Percentiles rank a stretch among this genome's conserved stretches.
These are phyloP conservation scores for Aspergillus affinis DNA, from an alignment of 495 filamentous ascomycete genomes.

Conservation along the genomic window DNA sequence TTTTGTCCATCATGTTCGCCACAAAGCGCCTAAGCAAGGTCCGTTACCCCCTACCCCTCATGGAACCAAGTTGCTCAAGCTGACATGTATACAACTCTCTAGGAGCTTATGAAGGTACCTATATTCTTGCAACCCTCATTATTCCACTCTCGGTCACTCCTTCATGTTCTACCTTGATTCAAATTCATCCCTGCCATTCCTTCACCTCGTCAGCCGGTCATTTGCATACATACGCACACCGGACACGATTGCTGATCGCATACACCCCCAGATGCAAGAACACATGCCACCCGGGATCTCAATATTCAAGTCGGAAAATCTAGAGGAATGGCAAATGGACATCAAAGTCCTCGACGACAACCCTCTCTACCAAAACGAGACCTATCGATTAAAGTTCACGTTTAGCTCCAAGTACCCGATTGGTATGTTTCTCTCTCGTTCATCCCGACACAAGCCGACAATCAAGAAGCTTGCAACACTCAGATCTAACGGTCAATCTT, in stretches of 20 bases:
- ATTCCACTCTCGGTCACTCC: background rate
- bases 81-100: conserved; percentile 7
- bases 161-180: background rate
- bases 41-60: conserved; percentile 3
- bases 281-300: conserved; percentile 67
- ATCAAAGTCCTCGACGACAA: conserved; percentile 89
- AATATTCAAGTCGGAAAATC: conserved; percentile 74
- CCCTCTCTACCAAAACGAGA: conserved; percentile 79
- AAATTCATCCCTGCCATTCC: background rate
- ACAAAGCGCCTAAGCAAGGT: conserved; percentile 52
- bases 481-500: background rate
- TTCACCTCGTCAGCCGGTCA: background rate
- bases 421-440: conserved; percentile 49
- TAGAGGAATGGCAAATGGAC: conserved; percentile 91
- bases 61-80: background rate
- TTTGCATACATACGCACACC: background rate
- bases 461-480: too few relatives aligned
- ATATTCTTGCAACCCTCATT: conserved; percentile 7
- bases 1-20: conserved; percentile 39
- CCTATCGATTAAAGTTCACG: conserved; percentile 80
- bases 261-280: conserved; percentile 41
- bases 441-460: background rate
- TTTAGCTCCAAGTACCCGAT: conserved; percentile 88
- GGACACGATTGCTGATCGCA: background rate
- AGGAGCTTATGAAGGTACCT: conserved; percentile 47